phyloP scores from a whole-genome alignment of 441 rosid genomes.

The Gossypium gossypioides region DNA sequence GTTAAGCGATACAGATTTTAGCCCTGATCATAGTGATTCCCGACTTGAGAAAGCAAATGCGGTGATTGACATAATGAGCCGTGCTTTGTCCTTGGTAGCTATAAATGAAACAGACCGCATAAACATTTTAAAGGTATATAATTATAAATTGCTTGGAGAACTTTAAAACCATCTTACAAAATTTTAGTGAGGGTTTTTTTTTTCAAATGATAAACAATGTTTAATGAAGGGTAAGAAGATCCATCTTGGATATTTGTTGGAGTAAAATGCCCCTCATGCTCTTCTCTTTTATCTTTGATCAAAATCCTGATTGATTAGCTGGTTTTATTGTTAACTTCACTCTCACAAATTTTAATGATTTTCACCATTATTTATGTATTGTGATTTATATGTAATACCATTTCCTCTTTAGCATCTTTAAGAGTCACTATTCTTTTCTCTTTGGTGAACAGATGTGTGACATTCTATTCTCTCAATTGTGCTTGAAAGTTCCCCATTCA shows the following conservation, averaged over 20 bases:
- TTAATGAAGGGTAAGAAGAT: background rate
- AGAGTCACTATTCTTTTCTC: constrained; percentile 6
- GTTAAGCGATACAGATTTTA: constrained; percentile 30
- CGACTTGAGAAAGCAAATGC: constrained; percentile 93
- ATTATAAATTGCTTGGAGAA: constrained; percentile 8
- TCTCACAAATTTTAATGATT: background rate
- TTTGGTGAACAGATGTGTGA: constrained; percentile 79
- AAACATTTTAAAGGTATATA: constrained; percentile 81
- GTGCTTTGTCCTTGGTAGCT: constrained; percentile 77
- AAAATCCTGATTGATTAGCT: background rate
- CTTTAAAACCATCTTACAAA: background rate
- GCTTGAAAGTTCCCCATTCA: constrained; percentile 76
- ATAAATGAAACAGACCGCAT: constrained; percentile 86
- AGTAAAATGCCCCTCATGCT: background rate
- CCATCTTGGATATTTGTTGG: background rate
- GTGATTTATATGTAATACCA: background rate
- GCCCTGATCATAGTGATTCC: constrained; percentile 34
- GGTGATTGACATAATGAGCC: constrained; percentile 91
- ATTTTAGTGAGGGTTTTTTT: background rate
- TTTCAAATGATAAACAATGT: background rate
- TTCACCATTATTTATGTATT: background rate
- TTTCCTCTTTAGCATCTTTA: background rate
- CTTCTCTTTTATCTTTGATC: background rate
- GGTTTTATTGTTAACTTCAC: background rate
- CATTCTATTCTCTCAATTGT: constrained; percentile 89